Conservation (phyloP, 108 stramenopile species). For the Nitzschia palea region DNA sequence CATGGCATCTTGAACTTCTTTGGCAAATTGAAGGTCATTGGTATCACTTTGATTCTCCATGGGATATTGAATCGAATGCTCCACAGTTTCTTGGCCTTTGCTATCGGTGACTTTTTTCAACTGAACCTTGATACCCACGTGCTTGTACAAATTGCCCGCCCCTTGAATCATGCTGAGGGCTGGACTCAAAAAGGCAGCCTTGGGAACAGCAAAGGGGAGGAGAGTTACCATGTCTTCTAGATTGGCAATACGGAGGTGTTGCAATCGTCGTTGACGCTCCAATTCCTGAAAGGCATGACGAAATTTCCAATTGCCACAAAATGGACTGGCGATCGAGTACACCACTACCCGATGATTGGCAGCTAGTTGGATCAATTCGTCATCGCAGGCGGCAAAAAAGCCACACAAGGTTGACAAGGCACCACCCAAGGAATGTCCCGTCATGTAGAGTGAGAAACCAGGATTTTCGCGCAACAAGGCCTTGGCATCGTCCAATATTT, state of each 20-base stretch:
- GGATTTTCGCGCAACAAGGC: slow-evolving; percentile 37
- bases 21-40: slow-evolving; percentile 35
- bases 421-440: slow-evolving; percentile 79
- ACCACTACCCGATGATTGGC: slow-evolving; percentile 3
- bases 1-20: slow-evolving; percentile 30
- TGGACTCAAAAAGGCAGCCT: slow-evolving; percentile 38
- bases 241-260: slow-evolving; percentile 74
- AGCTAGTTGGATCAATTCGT: slow-evolving; percentile 17
- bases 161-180: slow-evolving; percentile 34
- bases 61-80: slow-evolving; percentile 33
- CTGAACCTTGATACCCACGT: slow-evolving; percentile 61
- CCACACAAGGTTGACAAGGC: slow-evolving; percentile 75
- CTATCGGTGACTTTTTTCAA: slow-evolving; percentile 24
- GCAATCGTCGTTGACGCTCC: slow-evolving; percentile 58
- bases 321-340: slow-evolving; percentile 41
- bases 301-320: slow-evolving; percentile 65
- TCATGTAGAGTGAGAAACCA: slow-evolving; percentile 56
- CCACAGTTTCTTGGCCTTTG: neutral
- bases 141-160: slow-evolving; percentile 59
- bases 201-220: slow-evolving; percentile 57
- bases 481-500: slow-evolving; percentile 54
- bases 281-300: slow-evolving; percentile 58
- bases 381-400: slow-evolving; percentile 53
- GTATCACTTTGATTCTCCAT: slow-evolving; percentile 8
- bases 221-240: slow-evolving; percentile 73